Percentiles rank a stretch among this genome's conserved stretches.
These are phyloP conservation scores for Poa pratensis DNA, from an alignment of 176 grass and related monocot genomes.

Conservation along the genomic window DNA sequence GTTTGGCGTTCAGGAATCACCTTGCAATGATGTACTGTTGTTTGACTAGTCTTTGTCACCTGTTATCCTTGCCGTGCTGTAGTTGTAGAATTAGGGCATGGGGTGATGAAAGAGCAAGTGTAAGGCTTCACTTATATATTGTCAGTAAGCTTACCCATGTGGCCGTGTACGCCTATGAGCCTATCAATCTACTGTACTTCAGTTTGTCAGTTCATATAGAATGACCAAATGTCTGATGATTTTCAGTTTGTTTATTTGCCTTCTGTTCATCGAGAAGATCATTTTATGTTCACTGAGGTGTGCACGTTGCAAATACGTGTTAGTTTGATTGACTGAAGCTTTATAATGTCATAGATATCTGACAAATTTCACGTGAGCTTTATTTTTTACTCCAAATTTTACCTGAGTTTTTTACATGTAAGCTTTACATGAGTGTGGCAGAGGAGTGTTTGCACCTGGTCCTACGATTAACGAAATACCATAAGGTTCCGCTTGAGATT, in stretches of 20 bases:
- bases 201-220: background rate
- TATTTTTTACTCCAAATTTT: no score
- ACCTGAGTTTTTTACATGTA: background rate
- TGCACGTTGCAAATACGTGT: background rate
- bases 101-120: background rate
- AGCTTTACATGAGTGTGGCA: background rate
- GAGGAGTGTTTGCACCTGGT: background rate
- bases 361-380: background rate
- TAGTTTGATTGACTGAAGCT: background rate
- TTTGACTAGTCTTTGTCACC: background rate
- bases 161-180: background rate
- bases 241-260: background rate
- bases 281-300: background rate
- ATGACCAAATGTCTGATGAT: background rate
- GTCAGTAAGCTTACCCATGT: background rate
- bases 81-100: slow-evolving; percentile 39
- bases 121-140: background rate
- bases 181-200: background rate
- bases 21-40: slow-evolving; percentile 11
- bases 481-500: background rate
- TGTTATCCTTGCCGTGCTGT: background rate
- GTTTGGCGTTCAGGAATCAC: background rate
- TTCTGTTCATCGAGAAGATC: background rate
- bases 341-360: background rate
- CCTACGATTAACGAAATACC: background rate